Percentiles rank a stretch among this genome's conserved stretches.
phyloP scores from a whole-genome alignment of 495 filamentous ascomycete genomes.

The Xylaria curta region DNA sequence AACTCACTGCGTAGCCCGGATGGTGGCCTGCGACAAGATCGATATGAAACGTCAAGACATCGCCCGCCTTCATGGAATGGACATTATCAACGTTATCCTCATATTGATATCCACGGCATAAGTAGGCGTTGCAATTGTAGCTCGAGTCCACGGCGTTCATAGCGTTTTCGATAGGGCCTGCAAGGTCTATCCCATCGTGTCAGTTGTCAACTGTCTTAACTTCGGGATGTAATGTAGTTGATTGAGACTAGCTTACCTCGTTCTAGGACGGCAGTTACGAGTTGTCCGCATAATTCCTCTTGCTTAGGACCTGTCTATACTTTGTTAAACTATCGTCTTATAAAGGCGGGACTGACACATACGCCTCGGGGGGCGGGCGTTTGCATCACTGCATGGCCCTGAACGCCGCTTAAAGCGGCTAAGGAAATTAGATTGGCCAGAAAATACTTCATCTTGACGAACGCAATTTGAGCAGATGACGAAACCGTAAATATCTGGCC shows the following conservation, averaged over 20 bases:
- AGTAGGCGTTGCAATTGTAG: slow-evolving; percentile 26
- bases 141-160: slow-evolving; percentile 4
- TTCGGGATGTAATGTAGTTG: too few species aligned
- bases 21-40: slow-evolving; percentile 25
- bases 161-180: slow-evolving; percentile 25
- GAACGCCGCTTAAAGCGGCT: slow-evolving; percentile 5
- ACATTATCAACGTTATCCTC: slow-evolving; percentile 27
- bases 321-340: background rate
- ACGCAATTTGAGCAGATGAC: background rate
- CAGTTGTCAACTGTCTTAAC: background rate
- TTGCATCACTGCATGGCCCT: slow-evolving; percentile 22
- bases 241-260: background rate
- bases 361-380: slow-evolving; percentile 16
- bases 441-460: slow-evolving; percentile 12
- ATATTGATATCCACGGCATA: slow-evolving; percentile 25
- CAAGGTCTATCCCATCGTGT: background rate
- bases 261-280: slow-evolving; percentile 7
- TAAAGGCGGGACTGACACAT: background rate
- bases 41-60: slow-evolving; percentile 21
- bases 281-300: slow-evolving; percentile 7
- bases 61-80: slow-evolving; percentile 15
- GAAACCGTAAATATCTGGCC: background rate
- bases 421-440: background rate
- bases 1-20: slow-evolving; percentile 24
- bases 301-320: slow-evolving; percentile 25